Percentiles rank a stretch among this genome's conserved stretches.
phyloP scores from a whole-genome alignment of 306 rosid genomes.

The Acacia crassicarpa region DNA sequence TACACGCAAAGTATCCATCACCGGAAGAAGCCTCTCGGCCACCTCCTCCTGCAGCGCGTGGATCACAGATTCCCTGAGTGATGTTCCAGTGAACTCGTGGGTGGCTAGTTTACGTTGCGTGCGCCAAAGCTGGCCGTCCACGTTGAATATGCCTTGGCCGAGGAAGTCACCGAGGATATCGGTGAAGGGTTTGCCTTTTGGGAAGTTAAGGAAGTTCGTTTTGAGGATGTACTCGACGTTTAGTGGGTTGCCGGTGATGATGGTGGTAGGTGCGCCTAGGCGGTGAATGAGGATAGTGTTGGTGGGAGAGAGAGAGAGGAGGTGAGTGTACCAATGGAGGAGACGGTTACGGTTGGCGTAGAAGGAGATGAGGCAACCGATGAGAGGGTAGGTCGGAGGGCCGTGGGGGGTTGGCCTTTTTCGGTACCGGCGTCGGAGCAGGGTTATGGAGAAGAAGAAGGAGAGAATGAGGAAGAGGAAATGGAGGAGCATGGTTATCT shows the following conservation, averaged over 20 bases:
- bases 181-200: constrained; percentile 82
- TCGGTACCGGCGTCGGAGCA: constrained; percentile 30
- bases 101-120: constrained; percentile 61
- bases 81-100: constrained; percentile 65
- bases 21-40: constrained; percentile 42
- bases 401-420: constrained; percentile 19
- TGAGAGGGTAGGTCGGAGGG: constrained; percentile 63
- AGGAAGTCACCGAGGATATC: constrained; percentile 78
- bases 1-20: constrained; percentile 40
- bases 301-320: constrained; percentile 55
- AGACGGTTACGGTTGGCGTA: constrained; percentile 58
- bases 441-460: constrained; percentile 31
- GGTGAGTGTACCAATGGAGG: constrained; percentile 72
- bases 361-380: constrained; percentile 78
- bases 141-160: constrained; percentile 80
- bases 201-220: constrained; percentile 78
- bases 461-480: neutral
- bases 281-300: constrained; percentile 62
- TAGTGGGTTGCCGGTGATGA: constrained; percentile 67
- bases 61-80: constrained; percentile 44
- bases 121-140: constrained; percentile 72
- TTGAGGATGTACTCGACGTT: constrained; percentile 81
- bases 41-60: constrained; percentile 55
- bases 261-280: constrained; percentile 59
- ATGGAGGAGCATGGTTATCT: constrained; percentile 24